Conservation (phyloP, 140 eudicot genomes). For the Oenanthe javanica region DNA sequence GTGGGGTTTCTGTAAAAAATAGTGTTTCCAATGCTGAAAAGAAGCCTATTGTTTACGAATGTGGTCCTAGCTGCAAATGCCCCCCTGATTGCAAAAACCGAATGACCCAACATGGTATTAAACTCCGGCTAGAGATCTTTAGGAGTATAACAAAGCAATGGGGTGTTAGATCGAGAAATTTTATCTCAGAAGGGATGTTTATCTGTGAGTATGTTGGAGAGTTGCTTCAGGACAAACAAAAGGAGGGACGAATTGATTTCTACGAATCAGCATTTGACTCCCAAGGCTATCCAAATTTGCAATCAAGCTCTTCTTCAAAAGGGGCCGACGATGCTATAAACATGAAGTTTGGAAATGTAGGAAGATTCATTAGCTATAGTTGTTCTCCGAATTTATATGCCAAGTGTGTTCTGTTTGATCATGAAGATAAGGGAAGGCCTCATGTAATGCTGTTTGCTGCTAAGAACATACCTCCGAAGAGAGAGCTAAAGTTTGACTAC, state of each 20-base stretch:
- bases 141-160: slow-evolving; percentile 17
- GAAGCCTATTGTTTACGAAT: slow-evolving; percentile 24
- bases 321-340: slow-evolving; percentile 14
- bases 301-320: background rate
- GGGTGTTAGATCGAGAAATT: slow-evolving; percentile 28
- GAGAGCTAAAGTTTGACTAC: slow-evolving; percentile 27
- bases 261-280: slow-evolving; percentile 21
- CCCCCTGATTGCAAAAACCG: slow-evolving; percentile 29
- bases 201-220: slow-evolving; percentile 28
- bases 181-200: slow-evolving; percentile 22
- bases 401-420: slow-evolving; percentile 28
- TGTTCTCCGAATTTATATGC: slow-evolving; percentile 31
- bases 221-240: slow-evolving; percentile 23
- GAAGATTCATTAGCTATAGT: slow-evolving; percentile 32
- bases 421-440: slow-evolving; percentile 24
- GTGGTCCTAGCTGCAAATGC: slow-evolving; percentile 27
- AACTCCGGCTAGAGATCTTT: slow-evolving; percentile 22
- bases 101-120: slow-evolving; percentile 20
- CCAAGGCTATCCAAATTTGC: background rate
- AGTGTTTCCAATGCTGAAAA: slow-evolving; percentile 16
- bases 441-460: slow-evolving; percentile 36
- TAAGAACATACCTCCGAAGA: slow-evolving; percentile 21
- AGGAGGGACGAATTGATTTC: slow-evolving; percentile 10
- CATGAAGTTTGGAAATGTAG: slow-evolving; percentile 20
- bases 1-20: slow-evolving; percentile 17